Evolutionary conservation across 2,329 filamentous ascomycete genomes (phyloP).

Genomic region (Fusarium pininemorale): DNA sequence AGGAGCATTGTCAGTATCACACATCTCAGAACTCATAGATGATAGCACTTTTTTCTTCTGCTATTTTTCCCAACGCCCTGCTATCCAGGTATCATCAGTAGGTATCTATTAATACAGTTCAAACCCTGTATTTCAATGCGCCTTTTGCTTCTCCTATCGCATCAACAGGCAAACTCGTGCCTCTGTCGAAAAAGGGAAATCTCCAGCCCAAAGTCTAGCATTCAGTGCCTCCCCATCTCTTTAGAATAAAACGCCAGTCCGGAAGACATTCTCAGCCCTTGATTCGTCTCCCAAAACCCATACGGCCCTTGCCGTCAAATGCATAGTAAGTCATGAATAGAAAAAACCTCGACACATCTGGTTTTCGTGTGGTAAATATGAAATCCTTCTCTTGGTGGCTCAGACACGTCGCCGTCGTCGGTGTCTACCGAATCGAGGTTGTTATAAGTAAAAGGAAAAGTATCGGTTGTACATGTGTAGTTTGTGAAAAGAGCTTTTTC

Average conservation of each 20-base stretch:
- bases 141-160: neutral
- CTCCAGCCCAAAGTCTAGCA: constrained; percentile 5
- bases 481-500: neutral
- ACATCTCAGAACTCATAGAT: neutral
- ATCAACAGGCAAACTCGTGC: neutral
- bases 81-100: constrained; percentile 32
- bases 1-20: neutral
- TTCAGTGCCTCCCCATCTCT: constrained; percentile 1
- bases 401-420: neutral
- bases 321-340: constrained; percentile 34
- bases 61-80: constrained; percentile 22
- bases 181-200: neutral
- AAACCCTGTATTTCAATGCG: constrained; percentile 21
- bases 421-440: constrained; percentile 2
- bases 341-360: constrained; percentile 19
- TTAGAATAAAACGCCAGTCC: constrained; percentile 37
- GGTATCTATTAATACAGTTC: constrained; percentile 33
- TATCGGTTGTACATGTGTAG: neutral
- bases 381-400: neutral
- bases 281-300: constrained; percentile 54
- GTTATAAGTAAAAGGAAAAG: constrained; percentile 10
- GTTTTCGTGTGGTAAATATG: neutral
- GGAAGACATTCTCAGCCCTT: constrained; percentile 66
- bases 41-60: constrained; percentile 4
- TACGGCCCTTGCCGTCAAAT: constrained; percentile 41